Evolutionary conservation across 2,329 filamentous ascomycete genomes (phyloP).

Genomic region (Neofusicoccum sp.): DNA sequence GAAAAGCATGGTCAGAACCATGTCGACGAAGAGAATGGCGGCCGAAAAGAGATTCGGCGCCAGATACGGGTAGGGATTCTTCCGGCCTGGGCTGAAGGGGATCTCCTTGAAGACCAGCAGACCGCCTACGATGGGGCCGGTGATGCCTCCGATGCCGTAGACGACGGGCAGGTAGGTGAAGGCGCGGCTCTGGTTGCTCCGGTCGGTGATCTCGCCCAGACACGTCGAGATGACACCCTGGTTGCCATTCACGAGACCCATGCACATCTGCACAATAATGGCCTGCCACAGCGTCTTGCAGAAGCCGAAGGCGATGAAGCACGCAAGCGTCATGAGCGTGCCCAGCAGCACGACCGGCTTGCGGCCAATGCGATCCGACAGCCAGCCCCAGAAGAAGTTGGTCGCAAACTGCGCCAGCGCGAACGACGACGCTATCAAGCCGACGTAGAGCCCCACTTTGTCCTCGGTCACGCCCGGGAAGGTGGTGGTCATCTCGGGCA

Average conservation of each 20-base stretch:
- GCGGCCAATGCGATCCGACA: constrained; percentile 74
- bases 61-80: constrained; percentile 74
- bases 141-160: constrained; percentile 93
- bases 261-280: constrained; percentile 78
- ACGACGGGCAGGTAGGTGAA: constrained; percentile 94
- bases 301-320: constrained; percentile 85
- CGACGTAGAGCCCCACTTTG: constrained; percentile 82
- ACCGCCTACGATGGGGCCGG: constrained; percentile 87
- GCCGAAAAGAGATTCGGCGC: constrained; percentile 80
- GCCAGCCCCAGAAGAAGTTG: constrained; percentile 86
- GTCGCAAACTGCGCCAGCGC: constrained; percentile 89
- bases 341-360: constrained; percentile 82
- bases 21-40: constrained; percentile 66
- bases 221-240: constrained; percentile 92
- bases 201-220: constrained; percentile 89
- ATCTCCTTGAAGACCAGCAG: constrained; percentile 67
- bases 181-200: constrained; percentile 87
- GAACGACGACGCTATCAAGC: constrained; percentile 85
- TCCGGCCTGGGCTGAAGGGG: constrained; percentile 51
- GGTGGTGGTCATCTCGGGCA: constrained; percentile 84
- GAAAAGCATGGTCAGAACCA: constrained; percentile 73
- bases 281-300: constrained; percentile 81
- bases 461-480: constrained; percentile 75
- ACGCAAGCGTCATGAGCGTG: constrained; percentile 75
- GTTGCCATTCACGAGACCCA: constrained; percentile 94